Evolutionary conservation across 1,139 yeast genomes (phyloP).

Genomic region (Debaryomyces nepalensis): DNA sequence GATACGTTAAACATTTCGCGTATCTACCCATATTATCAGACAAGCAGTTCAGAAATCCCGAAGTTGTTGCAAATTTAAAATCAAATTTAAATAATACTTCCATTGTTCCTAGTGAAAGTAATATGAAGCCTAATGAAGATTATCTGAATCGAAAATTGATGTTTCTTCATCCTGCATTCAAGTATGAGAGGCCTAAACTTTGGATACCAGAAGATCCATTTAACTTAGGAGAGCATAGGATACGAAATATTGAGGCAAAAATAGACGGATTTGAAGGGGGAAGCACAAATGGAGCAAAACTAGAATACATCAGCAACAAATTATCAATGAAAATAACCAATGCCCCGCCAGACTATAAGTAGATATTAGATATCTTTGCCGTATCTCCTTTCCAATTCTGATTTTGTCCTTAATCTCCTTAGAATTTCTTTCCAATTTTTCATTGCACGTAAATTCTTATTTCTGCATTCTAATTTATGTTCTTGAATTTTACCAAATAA

Average conservation of each 20-base stretch:
- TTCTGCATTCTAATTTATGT: conserved; percentile 13
- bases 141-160: conserved; percentile 28
- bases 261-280: conserved; percentile 27
- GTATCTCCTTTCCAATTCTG: conserved; percentile 23
- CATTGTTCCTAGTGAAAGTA: conserved; percentile 2
- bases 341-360: conserved; percentile 46
- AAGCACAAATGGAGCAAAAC: conserved; percentile 33
- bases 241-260: conserved; percentile 14
- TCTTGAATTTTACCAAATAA: conserved; percentile 27
- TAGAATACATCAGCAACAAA: conserved; percentile 23
- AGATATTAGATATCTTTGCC: conserved; percentile 3
- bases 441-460: conserved; percentile 16
- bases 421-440: conserved; percentile 30
- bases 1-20: conserved; percentile 34
- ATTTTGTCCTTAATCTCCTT: conserved; percentile 26
- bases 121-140: conserved; percentile 12
- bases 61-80: conserved; percentile 9
- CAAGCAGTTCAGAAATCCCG: conserved; percentile 15
- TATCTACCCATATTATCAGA: conserved; percentile 35
- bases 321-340: conserved; percentile 29
- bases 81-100: neutral
- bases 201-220: conserved; percentile 41
- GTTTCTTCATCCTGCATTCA: conserved; percentile 40
- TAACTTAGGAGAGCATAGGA: conserved; percentile 18
- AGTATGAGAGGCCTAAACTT: conserved; percentile 36